Evolutionary conservation across 139 green algal genomes (phyloP), one percentile per base, ranked within the genome.

Genomic region (Mychonastes homosphaera): DNA sequence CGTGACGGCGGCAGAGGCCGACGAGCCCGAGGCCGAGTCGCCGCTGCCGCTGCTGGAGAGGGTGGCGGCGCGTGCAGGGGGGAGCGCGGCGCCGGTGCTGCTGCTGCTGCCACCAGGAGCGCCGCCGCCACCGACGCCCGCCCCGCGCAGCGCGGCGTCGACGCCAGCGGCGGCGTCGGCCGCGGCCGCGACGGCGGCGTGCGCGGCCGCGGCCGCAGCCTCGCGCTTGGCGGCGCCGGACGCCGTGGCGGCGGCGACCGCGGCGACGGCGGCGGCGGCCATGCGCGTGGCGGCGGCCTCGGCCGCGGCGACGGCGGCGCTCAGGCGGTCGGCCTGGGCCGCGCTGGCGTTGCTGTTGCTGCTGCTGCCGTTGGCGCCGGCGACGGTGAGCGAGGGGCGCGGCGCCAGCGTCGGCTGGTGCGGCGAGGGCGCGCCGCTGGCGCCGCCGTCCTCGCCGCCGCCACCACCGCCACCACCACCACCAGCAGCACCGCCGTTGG

Each of bases 271-370:
- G 13, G 52, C 52, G 26, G 19, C 46, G 6, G 55, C 46, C 34
- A 56, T 57, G 35, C 54, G 39, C 15, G 35, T 47, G 4, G 40
- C 63, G 4, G 26, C 26, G 28, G 41, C 55, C 34, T 66, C 67
- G 34, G 58, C 61, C 6, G 40, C 52, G 23, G 51, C 51, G 40
- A 35, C 61, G 27, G 61, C 67, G 12, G 50, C 36, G 26, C 61
- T 51, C n/a, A 70, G 61, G 28, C 62, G 61, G 19, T 62, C 48
- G 28, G 45, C 54, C 49, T 60, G 53, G 38, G 44, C 60, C 4
- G 60, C 52, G 13, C 30, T 51, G 2, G 49, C 16, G 39, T 16
- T 46, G 39, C 39, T 46, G 15, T 46, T 46, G 39, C 16, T 46
- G 39, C 39, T 46, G 39, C 15, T 13, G 39, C 15, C 15, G 39